Evolutionary conservation across 148 eudicot genomes (phyloP).

Genomic region (Cornus controversa): DNA sequence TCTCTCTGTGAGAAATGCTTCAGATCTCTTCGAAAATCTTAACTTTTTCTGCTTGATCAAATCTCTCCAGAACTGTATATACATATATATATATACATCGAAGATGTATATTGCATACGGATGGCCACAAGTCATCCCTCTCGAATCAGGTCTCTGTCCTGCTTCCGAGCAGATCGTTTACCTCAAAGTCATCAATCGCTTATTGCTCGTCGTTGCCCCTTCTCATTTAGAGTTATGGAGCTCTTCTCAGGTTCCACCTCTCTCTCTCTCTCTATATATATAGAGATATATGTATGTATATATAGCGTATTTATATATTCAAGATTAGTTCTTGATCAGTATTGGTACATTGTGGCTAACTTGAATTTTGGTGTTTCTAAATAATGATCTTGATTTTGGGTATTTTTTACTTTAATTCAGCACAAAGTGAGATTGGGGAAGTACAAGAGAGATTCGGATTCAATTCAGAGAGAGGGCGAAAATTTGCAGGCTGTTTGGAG

Average conservation of each 20-base stretch:
- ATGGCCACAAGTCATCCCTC: constrained; percentile 95
- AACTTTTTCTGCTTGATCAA: constrained; percentile 9
- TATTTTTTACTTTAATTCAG: constrained; percentile 24
- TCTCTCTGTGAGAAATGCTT: constrained; percentile 21
- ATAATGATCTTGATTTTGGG: constrained; percentile 2
- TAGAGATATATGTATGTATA: neutral
- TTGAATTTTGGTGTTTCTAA: neutral
- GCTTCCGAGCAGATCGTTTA: constrained; percentile 62
- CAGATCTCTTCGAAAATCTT: constrained; percentile 20
- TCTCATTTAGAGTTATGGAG: constrained; percentile 95
- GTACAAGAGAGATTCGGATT: constrained; percentile 59
- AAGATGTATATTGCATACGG: constrained; percentile 97
- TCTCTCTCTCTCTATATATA: neutral
- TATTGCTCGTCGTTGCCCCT: constrained; percentile 79
- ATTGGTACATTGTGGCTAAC: neutral
- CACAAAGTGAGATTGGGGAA: constrained; percentile 75
- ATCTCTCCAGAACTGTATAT: neutral
- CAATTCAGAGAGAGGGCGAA: constrained; percentile 68
- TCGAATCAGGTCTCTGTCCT: constrained; percentile 57
- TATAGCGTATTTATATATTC: neutral
- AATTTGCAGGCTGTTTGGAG: constrained; percentile 80
- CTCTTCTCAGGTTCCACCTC: constrained; percentile 63
- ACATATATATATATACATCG: constrained; percentile 16
- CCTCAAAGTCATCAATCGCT: constrained; percentile 63
- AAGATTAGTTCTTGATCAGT: neutral